These are phyloP conservation scores for Vaccinium corymbosum DNA, from an alignment of 148 eudicot genomes.

Conservation along the genomic window DNA sequence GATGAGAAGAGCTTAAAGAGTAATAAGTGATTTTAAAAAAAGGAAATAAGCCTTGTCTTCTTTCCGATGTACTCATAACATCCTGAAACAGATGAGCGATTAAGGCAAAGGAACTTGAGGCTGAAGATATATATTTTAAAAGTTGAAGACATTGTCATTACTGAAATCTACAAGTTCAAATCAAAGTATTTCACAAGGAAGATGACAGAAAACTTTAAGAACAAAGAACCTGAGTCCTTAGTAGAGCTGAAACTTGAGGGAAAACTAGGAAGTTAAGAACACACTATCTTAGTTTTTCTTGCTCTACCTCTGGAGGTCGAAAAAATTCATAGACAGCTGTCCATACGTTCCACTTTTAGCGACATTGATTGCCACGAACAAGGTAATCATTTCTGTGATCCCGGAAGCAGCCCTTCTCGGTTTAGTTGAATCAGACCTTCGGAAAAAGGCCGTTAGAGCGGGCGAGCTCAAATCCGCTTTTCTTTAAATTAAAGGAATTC, in stretches of 20 bases:
- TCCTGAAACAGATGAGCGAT: slow-evolving; percentile 1
- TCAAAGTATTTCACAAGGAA: not conserved
- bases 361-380: no score
- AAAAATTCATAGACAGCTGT: not conserved
- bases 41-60: not conserved
- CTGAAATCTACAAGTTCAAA: not conserved
- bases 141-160: not conserved
- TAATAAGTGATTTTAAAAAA: not conserved
- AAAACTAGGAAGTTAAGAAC: not conserved
- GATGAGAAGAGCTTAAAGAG: not conserved
- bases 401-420: no score
- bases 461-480: no score
- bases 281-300: not conserved
- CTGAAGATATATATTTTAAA: not conserved
- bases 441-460: no score
- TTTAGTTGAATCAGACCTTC: no score
- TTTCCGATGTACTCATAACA: not conserved
- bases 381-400: no score
- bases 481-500: no score
- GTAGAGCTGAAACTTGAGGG: not conserved
- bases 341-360: no score
- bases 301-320: not conserved
- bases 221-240: not conserved
- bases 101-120: not conserved
- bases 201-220: not conserved